A percentile compares a stretch with the other conserved stretches of the same genome.
Conservation (phyloP, 306 rosid species). For the Parietaria judaica region DNA sequence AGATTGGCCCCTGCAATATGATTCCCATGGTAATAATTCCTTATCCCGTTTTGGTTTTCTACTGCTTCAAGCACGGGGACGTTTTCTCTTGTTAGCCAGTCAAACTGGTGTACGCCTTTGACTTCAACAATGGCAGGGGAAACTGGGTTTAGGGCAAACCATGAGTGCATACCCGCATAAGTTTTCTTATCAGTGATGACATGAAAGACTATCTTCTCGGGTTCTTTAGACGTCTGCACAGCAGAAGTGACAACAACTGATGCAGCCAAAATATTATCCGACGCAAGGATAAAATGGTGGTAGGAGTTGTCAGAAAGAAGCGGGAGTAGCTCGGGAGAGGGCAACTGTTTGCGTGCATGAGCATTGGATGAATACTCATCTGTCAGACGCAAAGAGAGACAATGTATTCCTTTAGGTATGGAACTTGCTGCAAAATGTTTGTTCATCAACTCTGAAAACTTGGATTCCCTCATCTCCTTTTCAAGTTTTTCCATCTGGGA, state of each 20-base stretch:
- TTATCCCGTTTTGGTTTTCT: constrained; percentile 79
- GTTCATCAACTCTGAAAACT: constrained; percentile 83
- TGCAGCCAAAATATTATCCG: constrained; percentile 97
- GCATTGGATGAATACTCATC: constrained; percentile 99
- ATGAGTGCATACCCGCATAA: constrained; percentile 97
- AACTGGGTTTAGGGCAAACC: constrained; percentile 93
- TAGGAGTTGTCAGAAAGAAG: constrained; percentile 73
- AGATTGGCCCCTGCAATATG: constrained; percentile 62
- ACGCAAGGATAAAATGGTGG: constrained; percentile 82
- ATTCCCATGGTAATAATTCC: constrained; percentile 92
- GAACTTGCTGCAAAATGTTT: constrained; percentile 97
- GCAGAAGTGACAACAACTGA: constrained; percentile 94
- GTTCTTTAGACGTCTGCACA: constrained; percentile 65
- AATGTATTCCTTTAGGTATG: constrained; percentile 88
- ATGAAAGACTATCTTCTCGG: constrained; percentile 91
- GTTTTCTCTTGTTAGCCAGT: constrained; percentile 98
- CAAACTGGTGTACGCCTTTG: constrained; percentile 93
- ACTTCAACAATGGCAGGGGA: constrained; percentile 94
- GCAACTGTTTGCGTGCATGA: constrained; percentile 93
- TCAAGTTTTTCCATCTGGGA: constrained; percentile 89
- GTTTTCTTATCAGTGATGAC: constrained; percentile 96
- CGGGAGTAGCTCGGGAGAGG: constrained; percentile 90
- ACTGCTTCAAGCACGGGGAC: constrained; percentile 98
- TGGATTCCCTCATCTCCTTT: constrained; percentile 70
- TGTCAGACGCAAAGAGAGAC: constrained; percentile 91